phyloP scores from a whole-genome alignment of 306 rosid species.

The Mimosa bimucronata region DNA sequence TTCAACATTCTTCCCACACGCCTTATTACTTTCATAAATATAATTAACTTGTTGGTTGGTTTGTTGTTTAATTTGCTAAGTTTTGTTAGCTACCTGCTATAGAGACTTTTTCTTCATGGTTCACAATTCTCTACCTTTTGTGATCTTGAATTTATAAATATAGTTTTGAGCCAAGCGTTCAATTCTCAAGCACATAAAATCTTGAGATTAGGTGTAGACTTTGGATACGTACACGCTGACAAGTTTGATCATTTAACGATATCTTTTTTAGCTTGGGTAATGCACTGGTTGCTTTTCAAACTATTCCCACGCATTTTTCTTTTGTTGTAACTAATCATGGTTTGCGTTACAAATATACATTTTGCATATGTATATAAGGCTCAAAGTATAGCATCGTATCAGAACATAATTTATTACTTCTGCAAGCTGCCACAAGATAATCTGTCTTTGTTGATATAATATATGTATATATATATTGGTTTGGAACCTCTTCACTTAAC shows the following conservation, averaged over 20 bases:
- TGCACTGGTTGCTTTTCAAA: background rate
- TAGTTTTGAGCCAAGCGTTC: background rate
- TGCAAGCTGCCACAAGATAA: background rate
- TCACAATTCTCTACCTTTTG: background rate
- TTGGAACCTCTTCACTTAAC: too few relatives aligned
- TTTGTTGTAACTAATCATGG: background rate
- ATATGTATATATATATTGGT: too few relatives aligned
- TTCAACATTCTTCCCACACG: background rate
- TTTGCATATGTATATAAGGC: background rate
- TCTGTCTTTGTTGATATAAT: background rate
- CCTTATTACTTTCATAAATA: background rate
- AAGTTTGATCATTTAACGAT: background rate
- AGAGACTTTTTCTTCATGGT: background rate
- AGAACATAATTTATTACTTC: background rate
- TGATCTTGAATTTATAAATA: background rate
- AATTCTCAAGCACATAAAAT: background rate
- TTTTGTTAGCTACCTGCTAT: background rate
- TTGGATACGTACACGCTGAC: background rate
- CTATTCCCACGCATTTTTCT: background rate
- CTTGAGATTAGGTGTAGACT: conserved; percentile 26
- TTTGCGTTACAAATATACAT: background rate
- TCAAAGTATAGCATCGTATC: background rate
- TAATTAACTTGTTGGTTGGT: background rate
- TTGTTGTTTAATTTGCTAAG: too few relatives aligned
- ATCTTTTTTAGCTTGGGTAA: background rate